Evolutionary conservation across 2,329 filamentous ascomycete genomes (phyloP).

Genomic region (Dryadomyces quercus-mongolicae): DNA sequence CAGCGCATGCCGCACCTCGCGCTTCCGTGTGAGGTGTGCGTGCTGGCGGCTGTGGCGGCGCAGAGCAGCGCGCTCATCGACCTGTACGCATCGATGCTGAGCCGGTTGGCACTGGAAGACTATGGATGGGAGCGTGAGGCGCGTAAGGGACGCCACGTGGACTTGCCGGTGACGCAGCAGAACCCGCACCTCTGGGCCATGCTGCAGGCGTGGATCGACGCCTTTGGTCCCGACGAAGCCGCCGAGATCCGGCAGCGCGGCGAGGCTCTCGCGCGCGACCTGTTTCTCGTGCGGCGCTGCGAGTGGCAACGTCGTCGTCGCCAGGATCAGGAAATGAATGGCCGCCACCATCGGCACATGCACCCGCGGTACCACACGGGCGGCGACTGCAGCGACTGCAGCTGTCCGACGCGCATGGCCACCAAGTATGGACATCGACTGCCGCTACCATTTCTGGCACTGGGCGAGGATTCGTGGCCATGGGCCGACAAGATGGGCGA

Average conservation of each 20-base stretch:
- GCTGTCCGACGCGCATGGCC: conserved; percentile 6
- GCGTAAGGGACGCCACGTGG: neutral
- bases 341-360: neutral
- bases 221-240: conserved; percentile 9
- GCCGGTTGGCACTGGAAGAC: conserved; percentile 18
- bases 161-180: neutral
- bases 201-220: conserved; percentile 31
- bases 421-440: conserved; percentile 11
- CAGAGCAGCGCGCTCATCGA: conserved; percentile 28
- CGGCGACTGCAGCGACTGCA: neutral
- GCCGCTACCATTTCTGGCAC: conserved; percentile 9
- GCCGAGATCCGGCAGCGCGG: conserved; percentile 3
- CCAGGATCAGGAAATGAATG: neutral
- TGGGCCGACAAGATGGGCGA: neutral
- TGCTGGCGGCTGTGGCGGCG: conserved; percentile 35
- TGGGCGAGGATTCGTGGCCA: neutral
- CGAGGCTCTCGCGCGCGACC: neutral
- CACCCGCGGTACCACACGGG: neutral
- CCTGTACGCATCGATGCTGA: conserved; percentile 29
- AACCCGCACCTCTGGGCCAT: conserved; percentile 27
- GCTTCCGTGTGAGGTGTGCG: conserved; percentile 38
- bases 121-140: neutral
- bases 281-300: conserved; percentile 7
- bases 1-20: conserved; percentile 8
- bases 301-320: conserved; percentile 5